A percentile compares a stretch with the other conserved stretches of the same genome.
These are phyloP conservation scores for Kazachstania psychrophila DNA, from an alignment of 805 yeast genomes.

Conservation along the genomic window DNA sequence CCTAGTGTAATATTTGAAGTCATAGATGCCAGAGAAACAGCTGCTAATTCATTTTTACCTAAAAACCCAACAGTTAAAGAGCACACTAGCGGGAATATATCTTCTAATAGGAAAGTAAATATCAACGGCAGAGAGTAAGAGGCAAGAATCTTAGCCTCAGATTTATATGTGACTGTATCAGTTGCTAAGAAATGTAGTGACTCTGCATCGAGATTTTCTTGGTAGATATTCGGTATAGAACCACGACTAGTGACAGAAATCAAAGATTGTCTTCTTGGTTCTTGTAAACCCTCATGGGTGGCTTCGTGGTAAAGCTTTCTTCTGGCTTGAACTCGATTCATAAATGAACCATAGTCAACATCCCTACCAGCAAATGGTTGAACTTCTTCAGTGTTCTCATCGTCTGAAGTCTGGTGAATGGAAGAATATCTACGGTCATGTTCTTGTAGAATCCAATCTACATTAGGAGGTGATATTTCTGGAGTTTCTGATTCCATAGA, in stretches of 20 bases:
- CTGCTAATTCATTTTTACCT: constrained; percentile 73
- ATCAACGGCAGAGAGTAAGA: constrained; percentile 46
- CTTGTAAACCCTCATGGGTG: constrained; percentile 2
- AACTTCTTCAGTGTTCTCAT: constrained; percentile 13
- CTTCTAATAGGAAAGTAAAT: constrained; percentile 62
- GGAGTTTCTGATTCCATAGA: constrained; percentile 32
- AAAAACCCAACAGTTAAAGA: constrained; percentile 77
- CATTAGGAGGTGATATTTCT: constrained; percentile 27
- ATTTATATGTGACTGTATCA: constrained; percentile 29
- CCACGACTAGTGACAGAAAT: constrained; percentile 26
- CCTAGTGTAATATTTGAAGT: constrained; percentile 76
- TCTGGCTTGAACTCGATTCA: constrained; percentile 21
- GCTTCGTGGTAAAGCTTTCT: constrained; percentile 8
- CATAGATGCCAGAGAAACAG: constrained; percentile 77
- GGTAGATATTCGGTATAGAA: constrained; percentile 27
- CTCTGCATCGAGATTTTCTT: constrained; percentile 19
- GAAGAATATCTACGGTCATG: constrained; percentile 34
- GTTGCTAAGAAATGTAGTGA: constrained; percentile 23
- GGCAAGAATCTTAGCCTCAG: constrained; percentile 31
- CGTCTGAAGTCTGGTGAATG: constrained; percentile 18
- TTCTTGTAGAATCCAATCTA: constrained; percentile 34
- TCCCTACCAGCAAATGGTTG: constrained; percentile 14
- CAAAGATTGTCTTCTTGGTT: constrained; percentile 21
- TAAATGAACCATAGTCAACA: constrained; percentile 27
- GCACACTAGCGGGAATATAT: constrained; percentile 68